Base-by-base conservation (phyloP, 164 flowering plant genomes). In the Chimonanthus salicifolius region DNA sequence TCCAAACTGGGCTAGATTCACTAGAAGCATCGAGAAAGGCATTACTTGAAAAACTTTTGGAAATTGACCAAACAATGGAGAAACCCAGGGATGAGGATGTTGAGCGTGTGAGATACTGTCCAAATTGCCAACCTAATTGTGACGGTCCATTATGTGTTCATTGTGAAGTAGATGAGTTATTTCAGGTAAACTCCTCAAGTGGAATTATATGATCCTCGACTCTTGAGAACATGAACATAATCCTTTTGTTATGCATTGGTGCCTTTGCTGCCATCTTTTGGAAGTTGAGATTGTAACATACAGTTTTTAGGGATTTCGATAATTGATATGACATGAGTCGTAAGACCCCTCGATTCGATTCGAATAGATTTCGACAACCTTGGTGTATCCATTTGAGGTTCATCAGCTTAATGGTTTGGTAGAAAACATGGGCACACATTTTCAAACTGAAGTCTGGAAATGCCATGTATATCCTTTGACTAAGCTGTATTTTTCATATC, bases 61-160 rank as follows among this genome's bases (percentile, higher is more conserved):
- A 90, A 74, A 85, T 94, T 76, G 94, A 94, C 82, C 80, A 81
- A 72, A 91, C 93, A 54, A 89, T 94, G 97, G 94, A 87, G 62
- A 84, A 87, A 64, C 99, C 99, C 76, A 87, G 88, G 68, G 91
- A 84, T 18, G 92, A 86, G 74, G 97, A 94, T 84, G 83, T 92
- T 68, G 85, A 76, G 48, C 91, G 91, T 72, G 90, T 92, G 71
- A 85, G 95, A 77, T 73, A 84, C 79, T 94, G 99, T 74, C 85
- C 78, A 58, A 86, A 78, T 54, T 92, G 98, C 77, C 85, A 89
- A 62, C 77, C 74, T 65, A 81, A 84, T 80, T 81, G 77, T 72
- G 87, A 87, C 71, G 99, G 97, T 71, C 87, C 85, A 65, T 5
- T 79, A 20, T 94, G 99, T 81, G 77, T 89, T 74, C 88, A 84